Base-by-base conservation (phyloP, 805 yeast genomes). In the Kodamaea nitidulidarum region DNA sequence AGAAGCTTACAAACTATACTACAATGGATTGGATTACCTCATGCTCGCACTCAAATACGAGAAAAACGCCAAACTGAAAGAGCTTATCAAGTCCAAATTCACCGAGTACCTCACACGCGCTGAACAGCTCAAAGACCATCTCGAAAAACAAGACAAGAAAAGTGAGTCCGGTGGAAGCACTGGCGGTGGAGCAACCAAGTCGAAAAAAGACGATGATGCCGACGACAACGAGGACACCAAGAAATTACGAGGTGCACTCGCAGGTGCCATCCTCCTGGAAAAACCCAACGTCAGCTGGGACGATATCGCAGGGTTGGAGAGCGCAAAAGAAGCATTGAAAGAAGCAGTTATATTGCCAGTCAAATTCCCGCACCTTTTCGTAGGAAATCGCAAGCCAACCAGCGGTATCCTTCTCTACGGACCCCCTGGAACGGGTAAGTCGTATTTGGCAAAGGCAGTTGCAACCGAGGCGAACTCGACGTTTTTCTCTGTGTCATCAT, bases 391-490 rank as follows among this genome's bases (percentile, higher is more conserved):
- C 46, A 86, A 87, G 56, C 98, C 98, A 1, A 81, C 91, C 2
- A 72, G 86, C 4, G 98, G 98, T 32, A 91, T 93, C 34, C 63
- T 93, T 35, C 66, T 93, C 15, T 86, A 85, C 54, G 74, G 74
- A 0, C 74, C 74, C 8, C 98, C 98, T 2, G 98, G 98, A 54
- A 93, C 98, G 0, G 98, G 98, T 71, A 93, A 93, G 56, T 91
- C 98, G 2, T 93, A 82, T 56, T 68, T 93, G 43, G 98, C 98
- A 8, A 93, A 93, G 59, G 98, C 98, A 0, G 98, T 93, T 7
- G 98, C 98, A 17, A 93, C 98, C 0, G 98, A 93, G 55, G 96
- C 98, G 36, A 88, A 91, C 59, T 87, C 97, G 0, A 93, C 98
- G 0, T 93, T 93, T 53, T 93, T 93, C 64, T 85, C 96, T 2